Percentiles rank a stretch among this genome's conserved stretches.
Conservation (phyloP, 345 rosid genomes). For the Hypericum androsaemum region DNA sequence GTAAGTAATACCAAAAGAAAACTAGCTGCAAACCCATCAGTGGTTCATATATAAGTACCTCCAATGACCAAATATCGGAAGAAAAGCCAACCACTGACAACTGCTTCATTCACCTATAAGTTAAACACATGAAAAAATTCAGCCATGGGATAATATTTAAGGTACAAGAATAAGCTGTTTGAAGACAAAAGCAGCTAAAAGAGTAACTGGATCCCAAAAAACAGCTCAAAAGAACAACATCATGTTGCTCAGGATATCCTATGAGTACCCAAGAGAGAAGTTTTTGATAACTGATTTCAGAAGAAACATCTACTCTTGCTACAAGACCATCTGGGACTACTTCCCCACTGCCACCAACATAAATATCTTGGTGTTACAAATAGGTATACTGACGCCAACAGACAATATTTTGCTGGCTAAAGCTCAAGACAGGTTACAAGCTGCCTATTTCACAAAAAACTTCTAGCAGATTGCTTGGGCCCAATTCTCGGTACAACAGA, state of each 20-base stretch:
- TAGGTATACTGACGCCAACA: too few species aligned
- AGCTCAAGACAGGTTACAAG: too few species aligned
- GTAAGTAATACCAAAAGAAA: not conserved
- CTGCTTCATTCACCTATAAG: conserved; percentile 82
- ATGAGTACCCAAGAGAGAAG: too few species aligned
- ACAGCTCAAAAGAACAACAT: not conserved
- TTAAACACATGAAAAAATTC: conserved; percentile 5
- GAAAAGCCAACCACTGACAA: conserved; percentile 94
- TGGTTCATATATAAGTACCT: conserved; percentile 38
- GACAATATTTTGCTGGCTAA: too few species aligned
- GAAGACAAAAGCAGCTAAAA: conserved; percentile 4
- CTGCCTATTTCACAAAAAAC: too few species aligned
- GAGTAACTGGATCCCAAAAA: conserved; percentile 11
- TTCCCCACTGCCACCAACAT: too few species aligned
- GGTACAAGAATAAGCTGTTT: not conserved
- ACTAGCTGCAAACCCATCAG: not conserved
- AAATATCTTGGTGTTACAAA: too few species aligned
- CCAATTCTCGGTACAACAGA: not conserved
- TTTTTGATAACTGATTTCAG: too few species aligned
- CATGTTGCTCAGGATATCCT: not conserved
- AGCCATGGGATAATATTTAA: not conserved
- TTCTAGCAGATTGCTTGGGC: not conserved
- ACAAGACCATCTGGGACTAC: too few species aligned
- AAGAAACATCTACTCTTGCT: too few species aligned
- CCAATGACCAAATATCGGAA: conserved; percentile 97